phyloP scores from a whole-genome alignment of 225 moss, liverwort and hornwort genomes.

The Polytrichum commune region DNA sequence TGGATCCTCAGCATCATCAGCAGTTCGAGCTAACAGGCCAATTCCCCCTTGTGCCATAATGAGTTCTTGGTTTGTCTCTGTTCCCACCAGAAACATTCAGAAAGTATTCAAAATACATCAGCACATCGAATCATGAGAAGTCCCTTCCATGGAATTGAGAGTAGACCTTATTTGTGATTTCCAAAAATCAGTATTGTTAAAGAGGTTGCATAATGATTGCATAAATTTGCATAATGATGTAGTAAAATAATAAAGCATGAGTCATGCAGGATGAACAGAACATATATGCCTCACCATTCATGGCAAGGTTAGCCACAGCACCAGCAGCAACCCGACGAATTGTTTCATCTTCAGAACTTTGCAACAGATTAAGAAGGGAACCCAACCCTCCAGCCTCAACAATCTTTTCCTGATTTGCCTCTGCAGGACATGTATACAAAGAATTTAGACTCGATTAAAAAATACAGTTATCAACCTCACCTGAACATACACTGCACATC shows the following conservation, averaged over 20 bases:
- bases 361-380: slow-evolving; percentile 79
- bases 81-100: neutral
- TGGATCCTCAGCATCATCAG: slow-evolving; percentile 66
- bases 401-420: slow-evolving; percentile 98
- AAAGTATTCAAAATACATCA: no score
- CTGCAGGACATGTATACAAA: slow-evolving; percentile 26
- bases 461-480: no score
- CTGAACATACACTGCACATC: no score
- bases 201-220: no score
- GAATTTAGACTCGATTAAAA: neutral
- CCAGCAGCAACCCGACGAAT: slow-evolving; percentile 97
- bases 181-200: no score
- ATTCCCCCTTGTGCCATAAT: slow-evolving; percentile 72
- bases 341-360: slow-evolving; percentile 97
- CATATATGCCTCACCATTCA: slow-evolving; percentile 62
- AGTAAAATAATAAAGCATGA: no score
- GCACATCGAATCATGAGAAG: no score
- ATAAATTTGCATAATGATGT: no score
- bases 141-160: no score
- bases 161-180: no score
- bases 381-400: slow-evolving; percentile 97
- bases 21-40: slow-evolving; percentile 55
- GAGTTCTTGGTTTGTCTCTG: slow-evolving; percentile 66
- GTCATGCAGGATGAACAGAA: no score
- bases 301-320: slow-evolving; percentile 97